Evolutionary conservation across 768 basidiomycete species (phyloP).

Genomic region (Piloderma croceum): DNA sequence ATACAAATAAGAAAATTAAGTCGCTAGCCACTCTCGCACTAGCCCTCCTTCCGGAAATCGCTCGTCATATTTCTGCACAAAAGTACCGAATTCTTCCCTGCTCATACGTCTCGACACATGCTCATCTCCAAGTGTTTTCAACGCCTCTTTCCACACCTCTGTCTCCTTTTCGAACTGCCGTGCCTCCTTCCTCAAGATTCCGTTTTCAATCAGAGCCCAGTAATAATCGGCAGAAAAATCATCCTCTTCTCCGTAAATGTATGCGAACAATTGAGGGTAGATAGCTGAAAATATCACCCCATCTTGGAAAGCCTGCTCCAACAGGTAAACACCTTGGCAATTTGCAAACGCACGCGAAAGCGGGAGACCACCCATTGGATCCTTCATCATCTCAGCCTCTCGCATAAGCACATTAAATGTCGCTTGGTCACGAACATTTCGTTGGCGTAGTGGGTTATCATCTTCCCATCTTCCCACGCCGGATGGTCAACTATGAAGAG

Average conservation of each 20-base stretch:
- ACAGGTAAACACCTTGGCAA: conserved; percentile 5
- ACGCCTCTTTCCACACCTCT: conserved; percentile 5
- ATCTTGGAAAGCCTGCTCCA: conserved; percentile 3
- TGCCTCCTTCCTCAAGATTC: too few relatives aligned
- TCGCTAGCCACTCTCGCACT: too few relatives aligned
- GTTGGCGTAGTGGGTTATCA: conserved; percentile 5
- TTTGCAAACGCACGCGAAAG: conserved; percentile 3
- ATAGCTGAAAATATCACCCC: conserved; percentile 3
- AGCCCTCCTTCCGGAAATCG: too few relatives aligned
- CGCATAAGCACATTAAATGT: conserved; percentile 6
- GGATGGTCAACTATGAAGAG: conserved; percentile 9
- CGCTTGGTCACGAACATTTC: conserved; percentile 7
- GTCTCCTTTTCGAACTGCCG: conserved; percentile 5
- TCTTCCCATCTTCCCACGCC: conserved; percentile 4
- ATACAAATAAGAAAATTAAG: too few relatives aligned
- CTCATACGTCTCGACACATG: too few relatives aligned
- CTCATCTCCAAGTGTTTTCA: too few relatives aligned
- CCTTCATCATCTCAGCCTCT: conserved; percentile 2
- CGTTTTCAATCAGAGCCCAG: conserved; percentile 6
- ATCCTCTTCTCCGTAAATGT: conserved; percentile 7
- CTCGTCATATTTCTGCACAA: too few relatives aligned
- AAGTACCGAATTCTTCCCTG: too few relatives aligned
- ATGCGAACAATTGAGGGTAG: conserved; percentile 5
- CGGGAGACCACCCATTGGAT: neutral
- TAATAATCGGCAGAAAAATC: conserved; percentile 5